Base-by-base conservation (phyloP, 495 filamentous ascomycete species). In the Penicillium silybi region DNA sequence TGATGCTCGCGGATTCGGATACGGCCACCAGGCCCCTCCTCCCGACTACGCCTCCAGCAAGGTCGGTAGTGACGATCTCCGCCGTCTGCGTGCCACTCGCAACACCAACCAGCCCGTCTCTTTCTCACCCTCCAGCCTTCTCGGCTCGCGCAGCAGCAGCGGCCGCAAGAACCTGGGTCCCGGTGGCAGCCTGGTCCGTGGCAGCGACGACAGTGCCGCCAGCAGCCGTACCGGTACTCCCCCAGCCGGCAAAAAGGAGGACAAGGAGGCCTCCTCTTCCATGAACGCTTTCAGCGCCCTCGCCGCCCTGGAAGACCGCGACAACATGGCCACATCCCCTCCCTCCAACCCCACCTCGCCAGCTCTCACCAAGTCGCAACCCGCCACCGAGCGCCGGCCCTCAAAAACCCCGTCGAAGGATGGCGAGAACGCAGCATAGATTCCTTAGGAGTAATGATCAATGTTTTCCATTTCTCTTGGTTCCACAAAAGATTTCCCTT, bases 161-260 rank as follows among this genome's bases (percentile, higher is more conserved):
- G 88, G 90, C 44, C 83, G 88, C 50, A 86, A 86, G 67, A 82
- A 74, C 57, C 70, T 90, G 63, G 86, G 87, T 46, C 84, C 85
- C 43, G 83, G 85, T 60, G 82, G 83, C 65, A 80, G 84, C 59
- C 70, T 89, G 50, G 80, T 80, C 59, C 80, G 85, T 57, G 80
- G 81, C 39, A 83, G 83, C 42, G 90, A 95, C 52, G 92, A 95
- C 61, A 89, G 85, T 56, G 84, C 81, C 52, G 81, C 85, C 44
- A 91, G 89, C 48, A 96, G 92, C 47, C 85, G 93, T 58, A 93
- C 87, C 53, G 87, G 85, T 59, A 96, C 92, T 48, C 90, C 90
- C 20, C 86, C 90, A n/a, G 70, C 83, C 43, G 70, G 73, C 56
- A 83, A 85, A 72, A 86, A 84, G 66, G 83, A 85, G 57, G 77